These are phyloP conservation scores for Ormosia semicastrata DNA, from an alignment of 306 rosid genomes.

Conservation along the genomic window DNA sequence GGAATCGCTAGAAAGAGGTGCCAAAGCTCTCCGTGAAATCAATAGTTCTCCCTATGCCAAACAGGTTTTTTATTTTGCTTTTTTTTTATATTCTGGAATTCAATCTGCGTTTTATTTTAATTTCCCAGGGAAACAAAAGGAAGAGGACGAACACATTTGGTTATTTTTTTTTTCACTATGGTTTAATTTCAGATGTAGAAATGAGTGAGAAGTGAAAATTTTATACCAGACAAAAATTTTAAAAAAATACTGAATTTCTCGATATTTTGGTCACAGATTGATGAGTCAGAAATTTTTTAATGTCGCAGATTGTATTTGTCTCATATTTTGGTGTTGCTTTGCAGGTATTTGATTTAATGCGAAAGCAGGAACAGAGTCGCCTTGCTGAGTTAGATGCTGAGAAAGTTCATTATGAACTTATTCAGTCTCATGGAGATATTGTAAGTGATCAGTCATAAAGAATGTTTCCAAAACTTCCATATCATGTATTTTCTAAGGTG, in stretches of 20 bases:
- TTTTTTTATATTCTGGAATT: neutral
- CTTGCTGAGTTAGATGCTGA: conserved; percentile 78
- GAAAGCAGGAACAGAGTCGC: conserved; percentile 77
- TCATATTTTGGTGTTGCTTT: conserved; percentile 26
- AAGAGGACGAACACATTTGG: neutral
- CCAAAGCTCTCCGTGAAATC: conserved; percentile 86
- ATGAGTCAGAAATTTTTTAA: neutral
- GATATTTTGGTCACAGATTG: neutral
- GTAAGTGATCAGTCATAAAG: conserved; percentile 45
- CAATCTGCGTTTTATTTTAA: neutral
- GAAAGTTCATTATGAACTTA: conserved; percentile 69
- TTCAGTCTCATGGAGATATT: conserved; percentile 71
- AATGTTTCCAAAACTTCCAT: neutral
- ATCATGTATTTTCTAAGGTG: neutral
- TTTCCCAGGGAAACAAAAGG: neutral
- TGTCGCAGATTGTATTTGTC: neutral
- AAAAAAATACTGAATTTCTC: neutral
- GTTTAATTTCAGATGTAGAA: neutral
- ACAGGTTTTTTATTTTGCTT: conserved; percentile 41
- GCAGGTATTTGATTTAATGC: conserved; percentile 83
- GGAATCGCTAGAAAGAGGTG: conserved; percentile 83
- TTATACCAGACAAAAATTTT: neutral
- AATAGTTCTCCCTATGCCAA: conserved; percentile 61
- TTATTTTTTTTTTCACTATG: neutral
- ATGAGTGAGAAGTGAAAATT: neutral